phyloP scores from a whole-genome alignment of 768 basidiomycete species.

The Podaxis sp. region DNA sequence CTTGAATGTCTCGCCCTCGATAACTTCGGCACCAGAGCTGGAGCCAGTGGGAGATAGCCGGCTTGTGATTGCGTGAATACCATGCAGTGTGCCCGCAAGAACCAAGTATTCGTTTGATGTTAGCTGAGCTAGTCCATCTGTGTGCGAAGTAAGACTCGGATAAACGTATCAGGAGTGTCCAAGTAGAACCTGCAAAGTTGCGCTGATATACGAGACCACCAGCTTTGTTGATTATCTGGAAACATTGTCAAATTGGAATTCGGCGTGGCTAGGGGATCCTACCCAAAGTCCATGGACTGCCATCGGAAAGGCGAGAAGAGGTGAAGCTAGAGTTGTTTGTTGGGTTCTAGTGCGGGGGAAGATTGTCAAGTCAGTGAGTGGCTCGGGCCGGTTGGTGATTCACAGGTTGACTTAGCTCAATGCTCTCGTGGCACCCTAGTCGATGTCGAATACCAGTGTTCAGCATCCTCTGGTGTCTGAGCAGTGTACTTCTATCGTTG shows the following conservation, averaged over 20 bases:
- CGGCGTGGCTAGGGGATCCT: constrained; percentile 17
- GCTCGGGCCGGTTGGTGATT: background rate
- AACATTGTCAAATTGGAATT: constrained; percentile 6
- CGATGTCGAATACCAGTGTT: constrained; percentile 12
- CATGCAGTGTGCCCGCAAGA: constrained; percentile 93
- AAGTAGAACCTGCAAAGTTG: constrained; percentile 74
- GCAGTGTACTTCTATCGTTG: constrained; percentile 24
- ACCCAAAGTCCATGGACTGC: constrained; percentile 83
- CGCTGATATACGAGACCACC: constrained; percentile 94
- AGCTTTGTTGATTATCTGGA: constrained; percentile 94
- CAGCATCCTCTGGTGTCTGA: constrained; percentile 17
- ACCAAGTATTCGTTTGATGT: constrained; percentile 95
- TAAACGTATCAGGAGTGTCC: constrained; percentile 6
- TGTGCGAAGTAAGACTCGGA: constrained; percentile 13
- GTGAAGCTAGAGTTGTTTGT: background rate
- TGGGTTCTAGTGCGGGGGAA: background rate
- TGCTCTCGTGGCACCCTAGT: constrained; percentile 10
- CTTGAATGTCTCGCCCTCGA: constrained; percentile 95
- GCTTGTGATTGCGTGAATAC: constrained; percentile 97
- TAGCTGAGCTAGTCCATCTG: constrained; percentile 88
- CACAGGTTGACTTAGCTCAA: constrained; percentile 1
- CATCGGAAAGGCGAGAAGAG: constrained; percentile 36
- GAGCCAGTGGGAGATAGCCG: constrained; percentile 78
- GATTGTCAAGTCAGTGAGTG: background rate
- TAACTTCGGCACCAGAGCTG: constrained; percentile 89